Evolutionary conservation across 2,329 filamentous ascomycete genomes (phyloP), one percentile per base, ranked within the genome.

Genomic region (Cercospora sp.): DNA sequence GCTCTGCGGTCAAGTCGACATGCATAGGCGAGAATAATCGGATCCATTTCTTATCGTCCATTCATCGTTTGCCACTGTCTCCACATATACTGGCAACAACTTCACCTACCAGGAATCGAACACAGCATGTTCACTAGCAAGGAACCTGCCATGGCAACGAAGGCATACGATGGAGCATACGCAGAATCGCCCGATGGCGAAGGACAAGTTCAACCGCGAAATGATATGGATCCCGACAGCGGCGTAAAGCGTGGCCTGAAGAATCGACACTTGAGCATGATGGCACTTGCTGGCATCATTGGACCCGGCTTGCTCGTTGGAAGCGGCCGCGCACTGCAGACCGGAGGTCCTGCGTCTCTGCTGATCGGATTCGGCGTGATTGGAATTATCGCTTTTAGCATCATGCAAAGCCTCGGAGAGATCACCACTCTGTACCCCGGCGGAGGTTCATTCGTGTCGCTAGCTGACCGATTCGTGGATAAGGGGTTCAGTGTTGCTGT

Each of bases 331-430:
- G 91, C 91, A 0, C 81, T 94, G 26, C 83, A 86, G 12, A 86
- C 84, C 51, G 90, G 90, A 65, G 91, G 91, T 0, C 91, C 91
- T 16, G 91, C 89, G 0, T 88, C 90, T 0, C 80, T 92, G 60
- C 78, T 93, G 40, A 92, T 93, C 74, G 90, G 90, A 1, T 94
- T 93, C 71, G 87, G 85, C 9, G 81, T 92, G 30, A 90, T 92
- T 71, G 90, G 89, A 10, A 85, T 92, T 70, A 87, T 93, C 67
- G 90, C 90, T 1, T 86, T 75, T 68, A 85, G 83, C 72, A 86
- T 90, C 71, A 92, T 91, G 87, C 90, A 92, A 81, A 90, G 87
- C 4, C 81, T 93, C 6, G 91, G 91, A 21, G 91, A 93, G 77
- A 81, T 93, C 73, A 91, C 90, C 3, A 92, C 90, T 6, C 80